A percentile compares a stretch with the other conserved stretches of the same genome.
phyloP scores from a whole-genome alignment of 2,329 filamentous ascomycete species.

The Chrysoporthe deuterocubensis region DNA sequence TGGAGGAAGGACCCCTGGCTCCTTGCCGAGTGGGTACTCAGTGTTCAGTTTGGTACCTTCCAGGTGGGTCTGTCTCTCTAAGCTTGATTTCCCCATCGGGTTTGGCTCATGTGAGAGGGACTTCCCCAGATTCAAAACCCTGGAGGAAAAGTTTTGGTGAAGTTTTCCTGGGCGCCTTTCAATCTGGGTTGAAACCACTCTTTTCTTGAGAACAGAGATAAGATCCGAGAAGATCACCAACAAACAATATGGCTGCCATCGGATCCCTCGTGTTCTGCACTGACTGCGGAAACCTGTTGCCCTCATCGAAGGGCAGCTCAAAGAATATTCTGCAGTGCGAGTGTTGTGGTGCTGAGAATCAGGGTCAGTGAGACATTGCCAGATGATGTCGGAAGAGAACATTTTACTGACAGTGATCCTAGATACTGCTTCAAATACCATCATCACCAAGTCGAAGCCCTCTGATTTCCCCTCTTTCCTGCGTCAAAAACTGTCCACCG shows the following conservation, averaged over 20 bases:
- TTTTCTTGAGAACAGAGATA: background rate
- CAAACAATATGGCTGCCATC: conserved; percentile 74
- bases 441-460: conserved; percentile 83
- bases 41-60: conserved; percentile 2
- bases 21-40: conserved; percentile 20
- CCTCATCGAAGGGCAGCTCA: conserved; percentile 75
- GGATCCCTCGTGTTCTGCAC: conserved; percentile 92
- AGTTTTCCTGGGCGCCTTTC: background rate
- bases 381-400: background rate
- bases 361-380: conserved; percentile 60
- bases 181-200: conserved; percentile 6
- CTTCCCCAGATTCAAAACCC: conserved; percentile 20
- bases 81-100: conserved; percentile 9
- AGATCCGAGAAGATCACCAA: background rate
- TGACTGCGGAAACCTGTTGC: conserved; percentile 88
- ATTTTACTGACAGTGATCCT: conserved; percentile 8
- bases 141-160: conserved; percentile 17
- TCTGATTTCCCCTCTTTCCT: conserved; percentile 90
- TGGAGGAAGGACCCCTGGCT: conserved; percentile 22
- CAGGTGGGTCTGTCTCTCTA: conserved; percentile 2
- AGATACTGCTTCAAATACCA: conserved; percentile 78
- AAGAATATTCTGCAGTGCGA: conserved; percentile 81
- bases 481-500: conserved; percentile 82
- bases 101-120: conserved; percentile 18
- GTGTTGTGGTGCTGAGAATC: conserved; percentile 83